These are phyloP conservation scores for Debaryomyces tyrocola DNA, from an alignment of 805 yeast species.

Conservation along the genomic window DNA sequence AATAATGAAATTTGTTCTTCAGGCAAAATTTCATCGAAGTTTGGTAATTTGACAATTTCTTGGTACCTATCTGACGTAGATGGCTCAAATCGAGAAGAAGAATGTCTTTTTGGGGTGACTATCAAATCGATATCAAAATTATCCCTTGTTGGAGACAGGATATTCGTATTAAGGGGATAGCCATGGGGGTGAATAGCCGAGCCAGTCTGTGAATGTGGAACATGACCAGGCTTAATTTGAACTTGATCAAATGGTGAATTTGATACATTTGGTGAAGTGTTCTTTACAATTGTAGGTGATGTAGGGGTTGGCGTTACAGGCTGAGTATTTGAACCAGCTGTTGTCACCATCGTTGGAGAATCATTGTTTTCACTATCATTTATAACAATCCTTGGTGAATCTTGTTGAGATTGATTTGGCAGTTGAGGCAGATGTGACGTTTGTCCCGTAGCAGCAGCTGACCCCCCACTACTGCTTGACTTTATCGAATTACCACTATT, in stretches of 20 bases:
- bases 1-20: constrained; percentile 80
- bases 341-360: constrained; percentile 7
- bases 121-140: constrained; percentile 77
- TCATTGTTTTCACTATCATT: constrained; percentile 12
- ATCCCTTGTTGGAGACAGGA: constrained; percentile 64
- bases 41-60: constrained; percentile 71
- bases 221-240: constrained; percentile 5
- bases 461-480: constrained; percentile 11
- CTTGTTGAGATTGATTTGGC: constrained; percentile 14
- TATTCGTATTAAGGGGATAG: constrained; percentile 23
- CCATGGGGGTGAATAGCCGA: constrained; percentile 16
- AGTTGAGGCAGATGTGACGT: constrained; percentile 12
- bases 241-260: constrained; percentile 5
- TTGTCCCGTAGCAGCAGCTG: constrained; percentile 2
- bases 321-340: constrained; percentile 1
- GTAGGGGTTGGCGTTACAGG: constrained; percentile 23
- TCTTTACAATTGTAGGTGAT: constrained; percentile 19
- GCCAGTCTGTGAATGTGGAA: constrained; percentile 20
- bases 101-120: constrained; percentile 80
- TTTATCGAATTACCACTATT: constrained; percentile 26
- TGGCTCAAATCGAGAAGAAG: constrained; percentile 88
- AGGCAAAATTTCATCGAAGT: constrained; percentile 80
- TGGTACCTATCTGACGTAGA: constrained; percentile 41
- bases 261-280: constrained; percentile 6
- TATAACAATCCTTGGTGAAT: constrained; percentile 21